Base-by-base conservation (phyloP, 352 stramenopile genomes). In the Phytopythium vexans region DNA sequence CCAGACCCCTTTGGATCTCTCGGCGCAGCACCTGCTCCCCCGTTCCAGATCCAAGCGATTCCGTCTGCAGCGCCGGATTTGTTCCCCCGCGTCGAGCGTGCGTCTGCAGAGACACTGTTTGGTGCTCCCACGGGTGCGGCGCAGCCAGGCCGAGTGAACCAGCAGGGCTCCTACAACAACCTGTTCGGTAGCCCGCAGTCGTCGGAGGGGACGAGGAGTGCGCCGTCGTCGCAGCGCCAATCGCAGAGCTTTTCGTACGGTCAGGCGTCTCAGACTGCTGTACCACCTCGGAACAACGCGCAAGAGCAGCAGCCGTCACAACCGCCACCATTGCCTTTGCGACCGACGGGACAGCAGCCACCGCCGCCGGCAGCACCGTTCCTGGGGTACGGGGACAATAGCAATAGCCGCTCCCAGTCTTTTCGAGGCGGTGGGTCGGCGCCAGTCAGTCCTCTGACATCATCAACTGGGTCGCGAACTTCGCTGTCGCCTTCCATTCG, bases 351-450 rank as follows among this genome's bases (percentile, higher is more conserved):
- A 3, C 49, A 48, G 35, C 59, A 86, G 56, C 50, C 72, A 3
- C 81, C 77, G 34, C 81, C 81, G 41, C 74, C 78, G 39, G 78
- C 81, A 47, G 78, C 80, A 10, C 82, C 82, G 14, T 89, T 89
- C 60, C 52, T 92, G 8, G 73, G 73, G 7, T 92, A 89, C 54
- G 69, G 56, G 14, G 65, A 89, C 41, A 37, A 56, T n/a, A 54
- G 37, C 27, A 70, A 59, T 34, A 41, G 63, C 6, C 58, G 73
- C 12, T 69, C 70, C 31, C 72, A 87, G 45, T 87, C 74, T 15
- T 70, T 71, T 16, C 74, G 67, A 15, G 34, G 54, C 52, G 10
- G 52, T 45, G n/a, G 39, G 35, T 31, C 41, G 9, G n/a, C 54
- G 47, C 33, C 38, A n/a, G 44, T 55, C 49, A 53, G 52, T 9